Conservation (phyloP, 148 eudicot species). For the Fagopyrum homotropicum region DNA sequence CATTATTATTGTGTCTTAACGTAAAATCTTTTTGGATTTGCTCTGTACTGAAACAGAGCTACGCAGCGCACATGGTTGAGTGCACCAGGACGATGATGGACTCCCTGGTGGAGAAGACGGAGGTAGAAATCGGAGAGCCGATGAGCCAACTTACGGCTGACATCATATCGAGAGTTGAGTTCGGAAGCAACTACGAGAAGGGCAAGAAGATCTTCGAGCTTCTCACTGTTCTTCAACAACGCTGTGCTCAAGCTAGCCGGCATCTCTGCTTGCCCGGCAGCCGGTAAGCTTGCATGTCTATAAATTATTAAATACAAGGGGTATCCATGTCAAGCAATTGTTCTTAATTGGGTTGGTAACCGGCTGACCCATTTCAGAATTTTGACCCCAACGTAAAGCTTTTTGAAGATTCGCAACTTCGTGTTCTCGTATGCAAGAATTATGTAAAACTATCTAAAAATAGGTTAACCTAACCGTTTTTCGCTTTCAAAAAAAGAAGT, state of each 20-base stretch:
- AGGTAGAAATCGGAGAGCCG: slow-evolving; percentile 77
- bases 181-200: slow-evolving; percentile 71
- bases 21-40: not conserved
- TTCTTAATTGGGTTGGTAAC: no score
- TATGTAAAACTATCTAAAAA: no score
- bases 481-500: no score
- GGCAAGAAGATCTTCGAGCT: slow-evolving; percentile 69
- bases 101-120: slow-evolving; percentile 35
- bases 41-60: slow-evolving; percentile 38
- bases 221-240: slow-evolving; percentile 50
- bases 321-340: no score
- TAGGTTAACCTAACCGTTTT: no score
- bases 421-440: no score
- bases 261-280: slow-evolving; percentile 87
- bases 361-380: no score
- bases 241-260: slow-evolving; percentile 76
- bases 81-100: slow-evolving; percentile 63
- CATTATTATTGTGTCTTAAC: not conserved
- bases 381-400: no score
- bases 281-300: slow-evolving; percentile 32
- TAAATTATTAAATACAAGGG: no score
- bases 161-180: slow-evolving; percentile 76
- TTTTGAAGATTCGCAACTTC: no score
- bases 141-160: slow-evolving; percentile 73
- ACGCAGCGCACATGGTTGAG: slow-evolving; percentile 73